Conservation (phyloP, 305 asterid genomes). For the Ilex paraguariensis region DNA sequence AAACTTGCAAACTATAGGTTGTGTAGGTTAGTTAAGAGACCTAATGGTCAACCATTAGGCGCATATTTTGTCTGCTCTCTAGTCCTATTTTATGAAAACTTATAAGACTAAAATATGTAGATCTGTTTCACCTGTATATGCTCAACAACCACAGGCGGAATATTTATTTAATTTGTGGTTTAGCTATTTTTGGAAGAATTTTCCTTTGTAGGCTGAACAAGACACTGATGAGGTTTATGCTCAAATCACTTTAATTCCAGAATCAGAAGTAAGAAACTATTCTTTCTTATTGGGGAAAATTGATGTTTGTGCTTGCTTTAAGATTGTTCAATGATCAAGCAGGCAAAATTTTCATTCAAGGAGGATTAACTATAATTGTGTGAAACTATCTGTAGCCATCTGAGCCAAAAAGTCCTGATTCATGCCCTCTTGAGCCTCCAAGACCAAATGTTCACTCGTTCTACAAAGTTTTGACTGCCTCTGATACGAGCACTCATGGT, state of each 20-base stretch:
- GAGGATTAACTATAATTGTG: neutral
- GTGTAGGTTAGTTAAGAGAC: neutral
- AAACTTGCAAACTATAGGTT: too few species aligned
- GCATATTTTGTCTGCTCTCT: too few species aligned
- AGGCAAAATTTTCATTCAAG: neutral
- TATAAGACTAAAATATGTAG: too few species aligned
- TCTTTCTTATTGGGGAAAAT: neutral
- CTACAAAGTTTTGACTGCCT: conserved; percentile 31
- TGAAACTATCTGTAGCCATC: conserved; percentile 16
- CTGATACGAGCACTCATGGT: conserved; percentile 41
- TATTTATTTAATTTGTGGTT: too few species aligned
- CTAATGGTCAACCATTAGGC: too few species aligned
- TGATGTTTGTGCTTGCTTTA: too few species aligned
- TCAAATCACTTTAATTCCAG: conserved; percentile 29
- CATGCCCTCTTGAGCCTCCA: conserved; percentile 22
- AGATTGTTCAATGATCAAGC: neutral
- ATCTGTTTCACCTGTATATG: too few species aligned
- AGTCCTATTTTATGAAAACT: too few species aligned
- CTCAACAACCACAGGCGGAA: too few species aligned
- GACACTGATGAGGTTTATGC: conserved; percentile 67
- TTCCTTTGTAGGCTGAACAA: conserved; percentile 5
- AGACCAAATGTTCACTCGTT: conserved; percentile 25
- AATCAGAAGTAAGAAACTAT: conserved; percentile 19
- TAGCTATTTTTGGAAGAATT: neutral
- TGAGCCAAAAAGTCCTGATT: conserved; percentile 23